Base-by-base conservation (phyloP, 805 yeast species). In the Saccharomycopsis malanga region DNA sequence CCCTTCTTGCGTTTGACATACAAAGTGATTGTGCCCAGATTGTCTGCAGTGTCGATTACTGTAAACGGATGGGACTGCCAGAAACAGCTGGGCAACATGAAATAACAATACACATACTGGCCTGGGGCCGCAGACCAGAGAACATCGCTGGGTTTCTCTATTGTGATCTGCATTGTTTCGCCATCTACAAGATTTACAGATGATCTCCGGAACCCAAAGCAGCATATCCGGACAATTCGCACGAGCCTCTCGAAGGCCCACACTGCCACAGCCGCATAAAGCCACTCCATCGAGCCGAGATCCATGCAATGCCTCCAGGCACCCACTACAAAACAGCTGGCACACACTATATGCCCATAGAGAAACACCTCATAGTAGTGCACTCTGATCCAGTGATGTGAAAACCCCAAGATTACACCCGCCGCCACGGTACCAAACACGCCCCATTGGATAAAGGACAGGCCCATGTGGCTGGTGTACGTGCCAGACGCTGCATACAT, bases 61-160 rank as follows among this genome's bases (percentile, higher is more conserved):
- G 89, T 80, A 63, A 84, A 82, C 2, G 91, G 89, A 60, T 83
- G 88, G 3, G 83, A 75, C 59, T 83, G 87, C 79, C 81, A 81
- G 60, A 81, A 77, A 34, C 70, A 62, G 2, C 63, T 57, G 15
- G 73, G 69, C 37, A 74, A 64, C 48, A 80, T 52, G 59, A 82
- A 78, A 62, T 80, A 73, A 32, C 84, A 61, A 56, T 68, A 83
- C 1, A 72, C 77, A 58, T 65, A 76, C 15, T 73, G 66, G 23
- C 85, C 83, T 2, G 87, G 81, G 48, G 57, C 63, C 18, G 72
- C 66, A 34, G 64, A 65, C 71, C 81, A 75, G 52, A 37, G 37
- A 62, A 61, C 50, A 56, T 48, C 34, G 40, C 57, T 67, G 29
- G 59, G 66, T 48, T 49, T 56, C 56, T 73, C 74, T 55, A 75